A percentile compares a stretch with the other conserved stretches of the same genome.
Conservation (phyloP, 345 rosid genomes). For the Aurinia saxatilis region DNA sequence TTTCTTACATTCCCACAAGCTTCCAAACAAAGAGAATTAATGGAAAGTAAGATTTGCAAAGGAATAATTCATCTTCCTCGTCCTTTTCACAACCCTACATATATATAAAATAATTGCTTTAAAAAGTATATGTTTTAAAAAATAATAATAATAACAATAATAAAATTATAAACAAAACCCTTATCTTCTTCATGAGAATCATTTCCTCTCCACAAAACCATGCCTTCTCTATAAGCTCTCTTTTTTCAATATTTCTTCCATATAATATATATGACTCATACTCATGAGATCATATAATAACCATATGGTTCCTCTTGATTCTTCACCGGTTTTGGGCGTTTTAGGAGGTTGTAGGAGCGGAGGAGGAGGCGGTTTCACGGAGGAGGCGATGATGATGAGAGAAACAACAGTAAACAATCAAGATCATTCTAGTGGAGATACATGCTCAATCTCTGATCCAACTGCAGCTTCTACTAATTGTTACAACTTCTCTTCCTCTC, state of each 20-base stretch:
- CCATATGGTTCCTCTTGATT: slow-evolving; percentile 66
- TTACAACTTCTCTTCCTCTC: slow-evolving; percentile 34
- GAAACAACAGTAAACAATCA: slow-evolving; percentile 26
- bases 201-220: slow-evolving; percentile 36
- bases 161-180: slow-evolving; percentile 27
- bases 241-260: background rate
- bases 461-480: slow-evolving; percentile 9
- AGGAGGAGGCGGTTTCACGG: slow-evolving; percentile 26
- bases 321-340: slow-evolving; percentile 23
- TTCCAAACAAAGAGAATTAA: slow-evolving; percentile 90
- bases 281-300: slow-evolving; percentile 40
- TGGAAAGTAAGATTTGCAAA: slow-evolving; percentile 78
- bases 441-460: slow-evolving; percentile 46
- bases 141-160: background rate
- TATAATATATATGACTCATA: slow-evolving; percentile 3
- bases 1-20: slow-evolving; percentile 59
- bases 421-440: slow-evolving; percentile 29
- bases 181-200: slow-evolving; percentile 48
- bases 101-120: background rate
- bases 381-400: slow-evolving; percentile 17
- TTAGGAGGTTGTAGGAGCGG: slow-evolving; percentile 27
- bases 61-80: slow-evolving; percentile 29
- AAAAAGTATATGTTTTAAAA: background rate
- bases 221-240: slow-evolving; percentile 28
- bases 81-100: slow-evolving; percentile 28